A percentile compares a stretch with the other conserved stretches of the same genome.
Conservation (phyloP, 192 early-diverging fungal species). For the Coemansia sp. region DNA sequence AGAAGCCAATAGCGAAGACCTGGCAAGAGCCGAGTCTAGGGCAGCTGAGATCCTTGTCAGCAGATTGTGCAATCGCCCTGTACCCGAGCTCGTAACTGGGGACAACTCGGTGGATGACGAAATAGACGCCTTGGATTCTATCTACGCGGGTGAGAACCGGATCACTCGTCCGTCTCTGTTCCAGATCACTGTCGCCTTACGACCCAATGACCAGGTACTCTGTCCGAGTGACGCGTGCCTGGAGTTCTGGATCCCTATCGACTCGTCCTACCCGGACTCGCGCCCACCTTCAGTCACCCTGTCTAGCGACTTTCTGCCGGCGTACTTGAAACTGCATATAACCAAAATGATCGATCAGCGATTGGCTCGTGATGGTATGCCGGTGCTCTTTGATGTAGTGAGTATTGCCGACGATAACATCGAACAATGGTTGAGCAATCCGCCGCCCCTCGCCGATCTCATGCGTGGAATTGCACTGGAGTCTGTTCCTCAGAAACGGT, state of each 20-base stretch:
- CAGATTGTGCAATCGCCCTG: conserved; percentile 8
- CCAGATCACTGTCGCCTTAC: conserved; percentile 22
- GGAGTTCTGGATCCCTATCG: conserved; percentile 65
- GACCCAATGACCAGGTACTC: conserved; percentile 1
- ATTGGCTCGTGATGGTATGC: conserved; percentile 24
- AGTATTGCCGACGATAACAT: conserved; percentile 60
- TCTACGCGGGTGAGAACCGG: conserved; percentile 32
- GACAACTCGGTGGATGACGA: conserved; percentile 26
- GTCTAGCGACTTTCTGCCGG: conserved; percentile 64
- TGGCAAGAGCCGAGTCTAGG: conserved; percentile 9
- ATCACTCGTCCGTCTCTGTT: neutral
- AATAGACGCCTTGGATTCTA: conserved; percentile 24
- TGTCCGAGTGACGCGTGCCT: conserved; percentile 44
- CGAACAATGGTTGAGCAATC: conserved; percentile 27
- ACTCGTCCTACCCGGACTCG: conserved; percentile 67
- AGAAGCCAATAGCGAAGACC: neutral
- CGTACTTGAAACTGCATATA: conserved; percentile 68
- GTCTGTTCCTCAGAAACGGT: neutral
- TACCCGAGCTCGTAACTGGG: neutral
- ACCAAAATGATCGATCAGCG: conserved; percentile 52
- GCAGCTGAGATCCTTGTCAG: conserved; percentile 16
- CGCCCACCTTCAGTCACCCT: conserved; percentile 66
- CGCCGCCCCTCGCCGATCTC: conserved; percentile 34
- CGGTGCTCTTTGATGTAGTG: conserved; percentile 64
- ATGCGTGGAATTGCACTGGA: conserved; percentile 41